phyloP scores from a whole-genome alignment of 129 eudicot genomes.

The Deinandra increscens region DNA sequence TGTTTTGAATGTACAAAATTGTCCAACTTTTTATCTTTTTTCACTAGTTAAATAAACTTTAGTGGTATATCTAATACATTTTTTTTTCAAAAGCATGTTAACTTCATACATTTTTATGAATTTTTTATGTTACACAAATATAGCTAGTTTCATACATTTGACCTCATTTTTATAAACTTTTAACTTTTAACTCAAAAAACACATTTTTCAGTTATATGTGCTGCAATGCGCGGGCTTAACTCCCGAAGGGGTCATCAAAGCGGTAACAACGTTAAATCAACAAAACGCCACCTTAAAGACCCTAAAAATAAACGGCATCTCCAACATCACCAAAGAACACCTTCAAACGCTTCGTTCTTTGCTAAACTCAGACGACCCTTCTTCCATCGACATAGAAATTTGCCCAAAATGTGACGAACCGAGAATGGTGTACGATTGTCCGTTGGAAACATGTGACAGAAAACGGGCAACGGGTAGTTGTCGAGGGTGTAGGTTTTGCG shows the following conservation, averaged over 20 bases:
- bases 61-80: too few relatives aligned
- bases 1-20: too few relatives aligned
- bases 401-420: slow-evolving; percentile 69
- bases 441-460: slow-evolving; percentile 38
- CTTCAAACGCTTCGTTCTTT: slow-evolving; percentile 37
- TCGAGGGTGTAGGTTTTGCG: slow-evolving; percentile 59
- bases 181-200: too few relatives aligned
- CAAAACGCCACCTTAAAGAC: slow-evolving; percentile 26
- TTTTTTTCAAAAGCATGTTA: too few relatives aligned
- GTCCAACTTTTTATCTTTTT: too few relatives aligned
- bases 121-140: too few relatives aligned
- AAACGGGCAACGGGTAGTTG: slow-evolving; percentile 34
- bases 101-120: too few relatives aligned
- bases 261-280: slow-evolving; percentile 43
- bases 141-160: too few relatives aligned
- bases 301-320: slow-evolving; percentile 57
- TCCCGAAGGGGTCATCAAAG: slow-evolving; percentile 54
- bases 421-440: slow-evolving; percentile 67
- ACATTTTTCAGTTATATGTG: slow-evolving; percentile 45
- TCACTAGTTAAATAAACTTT: too few relatives aligned
- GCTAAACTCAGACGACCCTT: slow-evolving; percentile 21
- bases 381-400: slow-evolving; percentile 54
- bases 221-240: slow-evolving; percentile 71
- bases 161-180: too few relatives aligned
- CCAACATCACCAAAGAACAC: slow-evolving; percentile 50